Conservation (phyloP, 2,329 filamentous ascomycete genomes). For the Aspergillus flavus region DNA sequence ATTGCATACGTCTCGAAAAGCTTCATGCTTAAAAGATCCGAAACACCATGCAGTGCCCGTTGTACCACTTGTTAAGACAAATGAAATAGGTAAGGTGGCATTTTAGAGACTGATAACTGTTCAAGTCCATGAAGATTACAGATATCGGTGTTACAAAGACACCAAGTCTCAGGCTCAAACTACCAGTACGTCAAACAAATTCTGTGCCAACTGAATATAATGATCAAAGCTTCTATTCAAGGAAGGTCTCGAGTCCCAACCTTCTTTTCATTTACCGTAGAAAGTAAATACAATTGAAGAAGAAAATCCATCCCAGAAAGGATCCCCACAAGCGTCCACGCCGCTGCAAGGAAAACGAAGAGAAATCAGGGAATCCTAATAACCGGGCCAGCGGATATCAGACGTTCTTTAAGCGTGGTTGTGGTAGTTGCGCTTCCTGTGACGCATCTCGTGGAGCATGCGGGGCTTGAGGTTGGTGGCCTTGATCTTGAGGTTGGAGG, state of each 20-base stretch:
- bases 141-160: too few species aligned
- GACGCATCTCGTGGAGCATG: slow-evolving; percentile 31
- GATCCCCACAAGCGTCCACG: slow-evolving; percentile 9
- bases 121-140: too few species aligned
- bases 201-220: background rate
- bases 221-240: slow-evolving; percentile 8
- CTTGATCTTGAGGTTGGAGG: slow-evolving; percentile 27
- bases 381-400: slow-evolving; percentile 22
- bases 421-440: slow-evolving; percentile 29
- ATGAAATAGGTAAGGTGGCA: background rate
- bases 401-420: slow-evolving; percentile 26
- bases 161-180: too few species aligned
- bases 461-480: slow-evolving; percentile 27
- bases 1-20: background rate
- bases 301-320: slow-evolving; percentile 10
- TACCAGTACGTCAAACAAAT: background rate
- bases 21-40: background rate
- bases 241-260: background rate
- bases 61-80: background rate
- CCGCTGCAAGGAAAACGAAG: slow-evolving; percentile 15
- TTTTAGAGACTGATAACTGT: background rate
- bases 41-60: background rate
- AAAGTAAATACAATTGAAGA: slow-evolving; percentile 19
- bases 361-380: slow-evolving; percentile 4
- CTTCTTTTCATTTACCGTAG: background rate